Base-by-base conservation (phyloP, 2,329 filamentous ascomycete species). In the Verticillium albo-atrum region DNA sequence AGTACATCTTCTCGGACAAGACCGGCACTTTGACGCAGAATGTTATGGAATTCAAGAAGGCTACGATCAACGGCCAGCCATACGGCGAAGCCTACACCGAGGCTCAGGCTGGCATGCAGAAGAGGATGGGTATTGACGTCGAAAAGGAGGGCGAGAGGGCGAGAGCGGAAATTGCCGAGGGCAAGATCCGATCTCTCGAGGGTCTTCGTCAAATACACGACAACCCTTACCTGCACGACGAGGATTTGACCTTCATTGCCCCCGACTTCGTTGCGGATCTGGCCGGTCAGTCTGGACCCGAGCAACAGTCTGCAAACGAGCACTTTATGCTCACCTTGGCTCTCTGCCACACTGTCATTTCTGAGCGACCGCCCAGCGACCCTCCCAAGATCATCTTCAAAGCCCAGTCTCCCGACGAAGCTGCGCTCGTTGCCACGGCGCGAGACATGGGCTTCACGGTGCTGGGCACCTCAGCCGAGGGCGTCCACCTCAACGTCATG, bases 41-140 rank as follows among this genome's bases (percentile, higher is more conserved):
- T 71, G 90, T 96, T 57, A 96, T 96, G 95, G 96, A 99, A 73
- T 99, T 98, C 84, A 99, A 98, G 75, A 99, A 99, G 75, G 92
- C 90, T 58, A 96, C 93, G 0, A 89, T 99, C 75, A 98, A 98
- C 68, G 94, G 94, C n/a, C 85, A 95, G 61, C 88, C 93, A 0
- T 99, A 99, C 66, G 95, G 96, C 62, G 95, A 99, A 76, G 95
- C 95, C 0, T 99, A 97, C 70, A 99, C 96, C 0, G 95, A 99
- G 74, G 95, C 95, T 0, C 91, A 97, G 74, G 91, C 94, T 56
- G 95, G 95, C 60, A 95, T 99, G 91, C 92, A 96, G 71, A 92
- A 94, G 74, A 86, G 95, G 62, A 79, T 94, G 74, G 95, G 95
- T 55, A 83, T 97, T 56, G 88, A 98, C 69, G 89, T 93, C 4